phyloP scores from a whole-genome alignment of 225 moss, liverwort and hornwort genomes.

The Bryum argenteum region DNA sequence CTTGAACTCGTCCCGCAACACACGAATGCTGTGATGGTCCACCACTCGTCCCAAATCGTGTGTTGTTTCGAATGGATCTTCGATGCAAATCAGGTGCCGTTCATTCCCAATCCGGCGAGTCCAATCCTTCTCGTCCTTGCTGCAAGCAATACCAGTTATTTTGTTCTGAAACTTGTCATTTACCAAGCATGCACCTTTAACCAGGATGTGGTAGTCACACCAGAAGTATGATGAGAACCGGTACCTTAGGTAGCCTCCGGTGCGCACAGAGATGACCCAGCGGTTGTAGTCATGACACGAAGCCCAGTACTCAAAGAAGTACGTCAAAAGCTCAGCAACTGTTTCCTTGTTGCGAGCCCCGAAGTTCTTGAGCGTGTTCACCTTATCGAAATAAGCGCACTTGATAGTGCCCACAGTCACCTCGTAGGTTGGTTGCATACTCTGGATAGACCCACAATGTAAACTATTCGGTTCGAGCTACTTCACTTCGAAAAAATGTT shows the following conservation, averaged over 20 bases:
- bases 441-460: slow-evolving; percentile 46
- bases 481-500: no score
- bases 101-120: slow-evolving; percentile 96
- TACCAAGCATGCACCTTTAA: background rate
- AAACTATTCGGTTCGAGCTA: background rate
- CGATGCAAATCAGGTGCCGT: slow-evolving; percentile 97
- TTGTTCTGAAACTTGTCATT: background rate
- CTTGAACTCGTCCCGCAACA: slow-evolving; percentile 90
- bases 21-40: slow-evolving; percentile 94
- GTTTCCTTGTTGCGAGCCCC: slow-evolving; percentile 81
- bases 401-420: slow-evolving; percentile 81
- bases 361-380: slow-evolving; percentile 69
- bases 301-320: slow-evolving; percentile 98
- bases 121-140: slow-evolving; percentile 99
- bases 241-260: slow-evolving; percentile 88
- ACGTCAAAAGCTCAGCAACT: slow-evolving; percentile 80
- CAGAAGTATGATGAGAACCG: background rate
- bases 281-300: slow-evolving; percentile 91
- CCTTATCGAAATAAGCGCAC: slow-evolving; percentile 87
- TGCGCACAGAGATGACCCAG: slow-evolving; percentile 91
- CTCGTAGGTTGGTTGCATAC: slow-evolving; percentile 86
- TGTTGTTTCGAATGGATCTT: slow-evolving; percentile 87
- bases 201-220: slow-evolving; percentile 14
- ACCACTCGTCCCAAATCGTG: slow-evolving; percentile 99
- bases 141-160: slow-evolving; percentile 32